Evolutionary conservation across 768 basidiomycete species (phyloP).

Genomic region (Hypholoma sublateritium): DNA sequence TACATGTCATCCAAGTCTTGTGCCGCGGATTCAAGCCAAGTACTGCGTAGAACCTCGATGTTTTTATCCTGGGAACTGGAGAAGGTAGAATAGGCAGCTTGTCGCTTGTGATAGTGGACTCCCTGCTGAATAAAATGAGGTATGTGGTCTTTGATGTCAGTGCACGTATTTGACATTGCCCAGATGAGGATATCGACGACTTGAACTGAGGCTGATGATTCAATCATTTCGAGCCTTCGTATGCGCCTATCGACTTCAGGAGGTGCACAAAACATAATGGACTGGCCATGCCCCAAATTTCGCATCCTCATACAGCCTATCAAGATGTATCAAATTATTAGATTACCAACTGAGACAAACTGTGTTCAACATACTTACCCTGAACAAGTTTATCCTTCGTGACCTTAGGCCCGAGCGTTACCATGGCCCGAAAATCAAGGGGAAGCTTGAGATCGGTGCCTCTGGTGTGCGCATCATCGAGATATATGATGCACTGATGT

Average conservation of each 20-base stretch:
- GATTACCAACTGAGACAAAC: background rate
- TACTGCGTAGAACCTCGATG: constrained; percentile 8
- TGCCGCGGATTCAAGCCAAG: constrained; percentile 42
- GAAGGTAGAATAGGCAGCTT: constrained; percentile 15
- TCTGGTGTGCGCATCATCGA: constrained; percentile 53
- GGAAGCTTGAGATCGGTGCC: constrained; percentile 57
- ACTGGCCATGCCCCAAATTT: constrained; percentile 45
- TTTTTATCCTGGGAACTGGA: background rate
- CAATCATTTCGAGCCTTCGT: constrained; percentile 21
- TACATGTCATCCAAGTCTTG: constrained; percentile 36
- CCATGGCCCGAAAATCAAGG: constrained; percentile 38
- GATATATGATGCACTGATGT: constrained; percentile 43
- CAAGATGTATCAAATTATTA: constrained; percentile 15
- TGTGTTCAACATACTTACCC: constrained; percentile 29
- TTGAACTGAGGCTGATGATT: constrained; percentile 6
- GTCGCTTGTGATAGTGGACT: constrained; percentile 28
- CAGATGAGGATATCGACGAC: constrained; percentile 40
- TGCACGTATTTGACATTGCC: constrained; percentile 45
- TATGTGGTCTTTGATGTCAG: constrained; percentile 36
- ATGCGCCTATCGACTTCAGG: constrained; percentile 38
- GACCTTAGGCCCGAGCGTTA: constrained; percentile 49
- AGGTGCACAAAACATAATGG: constrained; percentile 47
- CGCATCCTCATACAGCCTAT: constrained; percentile 57
- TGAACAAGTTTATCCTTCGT: constrained; percentile 53
- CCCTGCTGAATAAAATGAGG: constrained; percentile 44